Conservation (phyloP, 108 stramenopile genomes). For the Nitzschia inconspicua region DNA sequence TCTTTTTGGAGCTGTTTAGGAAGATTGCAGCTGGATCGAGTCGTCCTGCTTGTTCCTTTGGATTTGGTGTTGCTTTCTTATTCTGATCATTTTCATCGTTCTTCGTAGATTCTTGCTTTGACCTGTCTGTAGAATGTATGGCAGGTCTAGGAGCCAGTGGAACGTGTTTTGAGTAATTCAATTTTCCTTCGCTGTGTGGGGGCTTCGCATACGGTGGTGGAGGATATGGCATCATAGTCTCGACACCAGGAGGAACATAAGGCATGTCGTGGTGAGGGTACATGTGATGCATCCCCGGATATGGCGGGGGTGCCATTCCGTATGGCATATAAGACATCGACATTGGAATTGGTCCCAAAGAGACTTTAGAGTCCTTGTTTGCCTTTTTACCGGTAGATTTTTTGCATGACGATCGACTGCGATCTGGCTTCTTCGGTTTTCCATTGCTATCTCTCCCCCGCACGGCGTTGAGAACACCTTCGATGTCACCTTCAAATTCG, state of each 20-base stretch:
- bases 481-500: constrained; percentile 82
- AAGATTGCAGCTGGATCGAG: not conserved
- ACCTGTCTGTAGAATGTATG: not conserved
- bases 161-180: no score
- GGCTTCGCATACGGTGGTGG: not conserved
- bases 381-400: constrained; percentile 24
- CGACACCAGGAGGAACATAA: constrained; percentile 1
- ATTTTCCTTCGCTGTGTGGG: no score
- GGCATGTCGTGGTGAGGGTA: constrained; percentile 18
- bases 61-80: not conserved
- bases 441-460: constrained; percentile 34
- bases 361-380: constrained; percentile 5
- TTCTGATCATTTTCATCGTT: not conserved
- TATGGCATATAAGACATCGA: constrained; percentile 17
- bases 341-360: constrained; percentile 20
- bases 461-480: constrained; percentile 75
- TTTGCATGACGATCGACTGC: constrained; percentile 1
- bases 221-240: constrained; percentile 3
- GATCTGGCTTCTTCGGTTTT: constrained; percentile 19
- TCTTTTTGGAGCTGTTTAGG: not conserved
- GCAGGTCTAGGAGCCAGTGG: constrained; percentile 29
- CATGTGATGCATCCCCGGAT: constrained; percentile 30
- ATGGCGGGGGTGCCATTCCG: constrained; percentile 25
- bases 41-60: constrained; percentile 1
- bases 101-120: constrained; percentile 6